Conservation (phyloP, 1,284 basidiomycete species). For the Heterobasidion parviporum region DNA sequence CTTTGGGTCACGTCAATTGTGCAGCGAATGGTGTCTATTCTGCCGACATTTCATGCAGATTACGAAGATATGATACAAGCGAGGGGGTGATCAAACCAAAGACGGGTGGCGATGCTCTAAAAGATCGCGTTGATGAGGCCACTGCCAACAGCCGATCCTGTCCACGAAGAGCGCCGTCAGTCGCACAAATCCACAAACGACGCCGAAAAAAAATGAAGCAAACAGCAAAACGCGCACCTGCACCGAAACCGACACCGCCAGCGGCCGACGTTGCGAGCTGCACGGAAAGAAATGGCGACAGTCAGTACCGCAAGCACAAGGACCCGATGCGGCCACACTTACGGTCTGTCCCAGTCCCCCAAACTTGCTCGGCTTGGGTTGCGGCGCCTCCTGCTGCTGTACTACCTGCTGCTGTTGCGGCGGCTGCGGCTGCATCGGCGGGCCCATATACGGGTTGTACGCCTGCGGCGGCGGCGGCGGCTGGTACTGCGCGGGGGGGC, state of each 20-base stretch:
- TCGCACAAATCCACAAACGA: background rate
- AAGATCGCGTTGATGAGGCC: slow-evolving; percentile 34
- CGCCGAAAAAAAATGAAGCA: background rate
- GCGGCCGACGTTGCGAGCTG: slow-evolving; percentile 62
- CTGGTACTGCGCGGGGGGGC: slow-evolving; percentile 13
- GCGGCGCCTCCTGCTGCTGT: slow-evolving; percentile 19
- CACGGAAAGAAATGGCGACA: background rate
- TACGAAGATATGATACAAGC: background rate
- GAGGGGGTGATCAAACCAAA: background rate
- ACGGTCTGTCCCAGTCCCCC: slow-evolving; percentile 54
- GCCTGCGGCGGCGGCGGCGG: slow-evolving; percentile 25
- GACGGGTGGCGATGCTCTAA: slow-evolving; percentile 12
- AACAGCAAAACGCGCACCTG: slow-evolving; percentile 26
- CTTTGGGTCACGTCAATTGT: too few species aligned
- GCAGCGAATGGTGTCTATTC: too few species aligned
- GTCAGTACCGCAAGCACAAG: background rate
- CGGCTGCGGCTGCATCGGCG: slow-evolving; percentile 9
- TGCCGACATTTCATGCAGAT: too few species aligned
- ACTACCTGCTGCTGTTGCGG: slow-evolving; percentile 26
- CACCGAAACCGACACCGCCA: slow-evolving; percentile 67
- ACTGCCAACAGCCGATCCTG: slow-evolving; percentile 31
- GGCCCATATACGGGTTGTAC: slow-evolving; percentile 10
- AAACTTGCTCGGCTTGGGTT: slow-evolving; percentile 51
- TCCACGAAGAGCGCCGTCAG: slow-evolving; percentile 7
- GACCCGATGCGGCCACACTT: slow-evolving; percentile 12